A percentile compares a stretch with the other conserved stretches of the same genome.
Evolutionary conservation across 768 basidiomycete species (phyloP).

Genomic region (Gymnopilus junonius): DNA sequence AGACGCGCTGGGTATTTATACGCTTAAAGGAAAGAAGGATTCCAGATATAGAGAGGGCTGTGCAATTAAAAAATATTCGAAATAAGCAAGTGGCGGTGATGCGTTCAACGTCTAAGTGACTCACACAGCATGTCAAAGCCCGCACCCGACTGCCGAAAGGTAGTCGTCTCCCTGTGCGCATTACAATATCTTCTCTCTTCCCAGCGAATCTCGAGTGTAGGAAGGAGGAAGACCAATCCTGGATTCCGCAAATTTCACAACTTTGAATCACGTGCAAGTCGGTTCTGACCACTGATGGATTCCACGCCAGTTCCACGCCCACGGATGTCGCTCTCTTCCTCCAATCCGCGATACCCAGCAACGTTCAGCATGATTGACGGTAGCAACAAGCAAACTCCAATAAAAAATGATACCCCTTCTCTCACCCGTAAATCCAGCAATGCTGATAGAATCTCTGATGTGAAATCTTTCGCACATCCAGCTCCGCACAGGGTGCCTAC

Average conservation of each 20-base stretch:
- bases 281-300: not conserved
- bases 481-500: not conserved
- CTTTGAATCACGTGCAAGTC: not conserved
- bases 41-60: not conserved
- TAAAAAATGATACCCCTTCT: too few relatives aligned
- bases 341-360: not conserved
- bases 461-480: not conserved
- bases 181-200: not conserved
- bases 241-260: not conserved
- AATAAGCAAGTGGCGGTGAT: not conserved
- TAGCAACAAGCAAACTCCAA: not conserved
- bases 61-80: not conserved
- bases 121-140: not conserved
- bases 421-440: too few relatives aligned
- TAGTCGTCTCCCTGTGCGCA: not conserved
- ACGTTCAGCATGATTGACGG: not conserved
- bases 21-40: not conserved
- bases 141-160: not conserved
- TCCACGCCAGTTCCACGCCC: too few relatives aligned
- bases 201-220: not conserved
- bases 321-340: too few relatives aligned
- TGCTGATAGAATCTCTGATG: not conserved
- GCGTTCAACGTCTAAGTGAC: not conserved
- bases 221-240: not conserved
- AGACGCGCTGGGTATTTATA: not conserved